phyloP scores from a whole-genome alignment of 805 yeast species.

The Candida gorgasii region DNA sequence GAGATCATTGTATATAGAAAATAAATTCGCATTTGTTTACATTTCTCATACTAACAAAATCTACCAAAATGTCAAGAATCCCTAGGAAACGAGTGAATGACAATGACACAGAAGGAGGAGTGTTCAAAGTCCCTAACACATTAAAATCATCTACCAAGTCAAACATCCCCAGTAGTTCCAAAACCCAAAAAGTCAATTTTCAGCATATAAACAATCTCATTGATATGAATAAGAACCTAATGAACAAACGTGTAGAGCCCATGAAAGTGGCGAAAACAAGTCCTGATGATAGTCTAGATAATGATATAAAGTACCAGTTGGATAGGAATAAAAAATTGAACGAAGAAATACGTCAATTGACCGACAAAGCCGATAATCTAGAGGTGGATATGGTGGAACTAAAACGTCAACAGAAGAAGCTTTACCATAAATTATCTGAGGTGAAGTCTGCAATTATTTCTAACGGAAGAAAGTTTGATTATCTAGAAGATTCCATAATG shows the following conservation, averaged over 20 bases:
- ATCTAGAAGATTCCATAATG: conserved; percentile 27
- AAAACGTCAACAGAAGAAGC: conserved; percentile 17
- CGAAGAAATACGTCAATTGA: conserved; percentile 15
- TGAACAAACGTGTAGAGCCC: conserved; percentile 1
- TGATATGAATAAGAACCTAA: conserved; percentile 12
- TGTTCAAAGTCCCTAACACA: background rate
- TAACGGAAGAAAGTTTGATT: conserved; percentile 21
- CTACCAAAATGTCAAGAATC: conserved; percentile 9
- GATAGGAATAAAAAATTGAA: conserved; percentile 13
- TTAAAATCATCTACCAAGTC: background rate
- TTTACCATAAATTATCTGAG: conserved; percentile 13
- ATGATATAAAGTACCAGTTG: conserved; percentile 12
- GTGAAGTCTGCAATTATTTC: conserved; percentile 10
- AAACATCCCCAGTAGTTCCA: conserved; percentile 1
- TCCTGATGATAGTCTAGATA: conserved; percentile 10
- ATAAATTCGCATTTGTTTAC: conserved; percentile 14
- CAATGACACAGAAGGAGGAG: background rate
- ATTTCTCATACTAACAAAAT: conserved; percentile 8
- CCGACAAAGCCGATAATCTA: conserved; percentile 18
- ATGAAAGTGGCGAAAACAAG: background rate
- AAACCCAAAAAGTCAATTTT: conserved; percentile 12
- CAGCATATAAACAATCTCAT: conserved; percentile 20
- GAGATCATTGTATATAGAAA: conserved; percentile 2
- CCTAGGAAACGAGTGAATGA: conserved; percentile 11
- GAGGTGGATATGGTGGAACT: conserved; percentile 22